Base-by-base conservation (phyloP, 805 yeast genomes). In the Priceomyces fermenticarens region DNA sequence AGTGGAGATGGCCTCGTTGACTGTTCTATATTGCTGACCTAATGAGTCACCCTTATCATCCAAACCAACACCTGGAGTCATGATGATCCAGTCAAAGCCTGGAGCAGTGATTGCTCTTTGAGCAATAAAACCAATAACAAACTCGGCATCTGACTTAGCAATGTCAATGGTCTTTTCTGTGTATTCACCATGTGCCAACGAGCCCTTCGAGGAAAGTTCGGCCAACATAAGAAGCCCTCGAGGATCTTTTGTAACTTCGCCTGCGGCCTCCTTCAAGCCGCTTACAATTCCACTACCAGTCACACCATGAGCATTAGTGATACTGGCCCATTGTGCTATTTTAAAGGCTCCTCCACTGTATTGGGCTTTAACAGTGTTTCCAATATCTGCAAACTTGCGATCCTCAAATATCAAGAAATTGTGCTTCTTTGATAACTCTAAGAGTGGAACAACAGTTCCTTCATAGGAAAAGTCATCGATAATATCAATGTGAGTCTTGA, bases 31-130 rank as follows among this genome's bases (percentile, higher is more conserved):
- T 65, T 93, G 98, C 64, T 93, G 99, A 16, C 99, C 99, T 46
- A 93, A 74, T 1, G 83, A 80, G 60, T 93, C 99, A 11, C 98
- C 97, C 62, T 85, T 93, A 58, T 91, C 98, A 58, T 91, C 99
- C 39, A 93, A 75, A 2, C 98, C 98, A 30, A 93, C 99, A 46
- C 99, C 99, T 0, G 99, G 99, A 0, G 99, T 91, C 93, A 93
- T 83, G 43, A 90, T 80, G 31, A 93, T 66, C 97, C 97, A 93
- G 66, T 93, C 99, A 55, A 85, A 90, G 1, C 91, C 93, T 53
- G 83, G 93, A 2, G 77, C 83, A 33, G 76, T 73, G 87, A 90
- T 86, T 43, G 83, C 82, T 56, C 78, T 77, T 61, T 89, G 97
- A 0, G 99, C 97, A 65, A 93, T 93, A 62, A 91, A 93, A 0